Percentiles rank a stretch among this genome's conserved stretches.
Conservation (phyloP, 176 grass and related monocot genomes). For the Triticum timopheevii region DNA sequence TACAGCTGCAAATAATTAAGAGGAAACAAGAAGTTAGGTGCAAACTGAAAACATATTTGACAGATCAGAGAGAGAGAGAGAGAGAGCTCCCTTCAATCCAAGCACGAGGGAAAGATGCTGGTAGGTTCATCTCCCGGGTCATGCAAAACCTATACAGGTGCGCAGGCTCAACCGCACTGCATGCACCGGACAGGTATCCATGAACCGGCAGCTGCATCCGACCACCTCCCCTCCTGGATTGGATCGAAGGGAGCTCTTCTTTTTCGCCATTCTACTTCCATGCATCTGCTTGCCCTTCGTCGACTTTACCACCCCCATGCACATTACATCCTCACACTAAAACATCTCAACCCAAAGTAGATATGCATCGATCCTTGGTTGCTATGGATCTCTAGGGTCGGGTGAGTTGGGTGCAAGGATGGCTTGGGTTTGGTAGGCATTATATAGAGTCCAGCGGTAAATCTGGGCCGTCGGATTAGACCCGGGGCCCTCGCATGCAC, state of each 20-base stretch:
- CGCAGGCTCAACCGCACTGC: constrained; percentile 28
- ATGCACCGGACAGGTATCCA: constrained; percentile 66
- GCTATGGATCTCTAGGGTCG: not conserved
- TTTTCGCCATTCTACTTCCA: not conserved
- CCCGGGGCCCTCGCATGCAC: not conserved
- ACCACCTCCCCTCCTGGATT: constrained; percentile 71
- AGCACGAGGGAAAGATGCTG: constrained; percentile 63
- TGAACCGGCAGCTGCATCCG: constrained; percentile 74
- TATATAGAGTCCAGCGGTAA: constrained; percentile 52
- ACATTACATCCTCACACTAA: not conserved
- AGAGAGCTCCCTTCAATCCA: constrained; percentile 97
- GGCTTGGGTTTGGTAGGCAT: constrained; percentile 13
- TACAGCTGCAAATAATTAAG: too few species aligned
- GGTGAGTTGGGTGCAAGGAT: constrained; percentile 14
- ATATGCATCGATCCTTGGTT: not conserved
- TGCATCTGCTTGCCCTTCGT: not conserved
- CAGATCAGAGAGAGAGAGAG: constrained; percentile 10
- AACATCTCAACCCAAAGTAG: not conserved
- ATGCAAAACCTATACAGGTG: constrained; percentile 66
- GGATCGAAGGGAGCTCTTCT: constrained; percentile 78
- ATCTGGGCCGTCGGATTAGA: constrained; percentile 48
- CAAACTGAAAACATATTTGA: too few species aligned
- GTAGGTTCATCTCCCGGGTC: constrained; percentile 68
- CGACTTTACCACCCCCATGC: not conserved
- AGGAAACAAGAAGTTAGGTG: too few species aligned